A percentile compares a stretch with the other conserved stretches of the same genome.
These are phyloP conservation scores for Penicillium corylophilum DNA, from an alignment of 2,329 filamentous ascomycete genomes.

Conservation along the genomic window DNA sequence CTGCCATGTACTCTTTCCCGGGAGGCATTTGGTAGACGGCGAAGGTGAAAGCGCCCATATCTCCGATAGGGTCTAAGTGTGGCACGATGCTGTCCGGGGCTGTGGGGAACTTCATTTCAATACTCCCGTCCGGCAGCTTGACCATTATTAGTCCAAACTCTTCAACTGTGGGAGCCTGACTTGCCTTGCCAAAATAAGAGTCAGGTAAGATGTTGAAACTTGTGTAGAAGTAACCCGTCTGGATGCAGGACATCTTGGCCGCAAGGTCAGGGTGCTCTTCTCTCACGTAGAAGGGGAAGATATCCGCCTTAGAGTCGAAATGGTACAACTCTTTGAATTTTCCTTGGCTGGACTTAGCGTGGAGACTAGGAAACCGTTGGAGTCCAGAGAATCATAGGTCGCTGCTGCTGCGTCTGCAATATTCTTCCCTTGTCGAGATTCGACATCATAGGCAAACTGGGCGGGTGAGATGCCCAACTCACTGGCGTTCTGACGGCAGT, in stretches of 20 bases:
- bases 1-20: slow-evolving; percentile 52
- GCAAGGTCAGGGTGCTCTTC: slow-evolving; percentile 47
- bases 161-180: slow-evolving; percentile 6
- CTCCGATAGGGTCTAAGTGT: slow-evolving; percentile 20
- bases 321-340: slow-evolving; percentile 50
- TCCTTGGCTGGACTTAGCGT: slow-evolving; percentile 52
- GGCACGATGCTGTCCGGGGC: no score
- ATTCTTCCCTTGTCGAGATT: slow-evolving; percentile 44
- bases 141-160: no score
- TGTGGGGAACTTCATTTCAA: no score
- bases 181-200: slow-evolving; percentile 50
- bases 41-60: slow-evolving; percentile 51
- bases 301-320: slow-evolving; percentile 52
- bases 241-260: slow-evolving; percentile 42
- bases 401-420: slow-evolving; percentile 55
- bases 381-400: slow-evolving; percentile 33
- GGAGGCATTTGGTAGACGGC: slow-evolving; percentile 53
- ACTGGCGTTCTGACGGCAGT: slow-evolving; percentile 41
- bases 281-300: slow-evolving; percentile 49
- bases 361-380: slow-evolving; percentile 53
- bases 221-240: slow-evolving; percentile 44
- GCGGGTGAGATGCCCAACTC: slow-evolving; percentile 45
- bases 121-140: no score
- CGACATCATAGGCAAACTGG: slow-evolving; percentile 45
- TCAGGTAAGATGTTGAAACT: slow-evolving; percentile 50